Base-by-base conservation (phyloP, 1,139 yeast genomes). In the Blastobotrys capitulatus region DNA sequence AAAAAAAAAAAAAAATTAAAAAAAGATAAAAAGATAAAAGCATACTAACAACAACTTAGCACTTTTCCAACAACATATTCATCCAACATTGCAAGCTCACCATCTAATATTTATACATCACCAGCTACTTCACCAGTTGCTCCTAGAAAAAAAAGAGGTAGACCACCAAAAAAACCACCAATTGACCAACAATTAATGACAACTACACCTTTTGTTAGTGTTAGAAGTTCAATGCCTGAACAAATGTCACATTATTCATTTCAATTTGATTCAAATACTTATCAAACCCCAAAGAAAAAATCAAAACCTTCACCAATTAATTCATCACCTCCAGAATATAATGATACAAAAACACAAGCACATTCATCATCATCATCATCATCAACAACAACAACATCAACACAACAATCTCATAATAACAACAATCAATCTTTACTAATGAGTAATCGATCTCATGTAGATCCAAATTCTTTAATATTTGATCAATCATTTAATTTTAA, bases 101-200 rank as follows among this genome's bases (percentile, higher is more conserved):
- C 37, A n/a, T 9, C 37, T 16, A 6, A 9, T 9, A 35, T 19
- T 19, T 18, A 19, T 19, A 35, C 38, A 18, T 20, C 40, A 20
- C 22, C 40, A n/a, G 26, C 40, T 37, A 18, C 40, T 2, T 37
- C 40, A 3, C 40, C 40, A 37, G 40, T 37, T 19, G 40, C 40
- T 22, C 32, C 19, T 18, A 34, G 41, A 22, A 37, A 53, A 39
- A 56, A 55, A 46, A 43, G 62, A 38, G 62, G 62, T 34, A 43
- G 62, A 26, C 61, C 61, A 1, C 60, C 62, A 20, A 59, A 59
- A 52, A 56, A 52, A 39, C 42, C 56, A 12, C 62, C 60, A 9
- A 57, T 59, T 39, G 60, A 57, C 48, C 57, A 57, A n/a, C 60
- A 57, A 46, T 54, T 54, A 42, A 57, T 57, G 60, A 47, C 53